Evolutionary conservation across 345 rosid species (phyloP), one percentile per base, ranked within the genome.

Genomic region (rapeseed (Brassica napus)): DNA sequence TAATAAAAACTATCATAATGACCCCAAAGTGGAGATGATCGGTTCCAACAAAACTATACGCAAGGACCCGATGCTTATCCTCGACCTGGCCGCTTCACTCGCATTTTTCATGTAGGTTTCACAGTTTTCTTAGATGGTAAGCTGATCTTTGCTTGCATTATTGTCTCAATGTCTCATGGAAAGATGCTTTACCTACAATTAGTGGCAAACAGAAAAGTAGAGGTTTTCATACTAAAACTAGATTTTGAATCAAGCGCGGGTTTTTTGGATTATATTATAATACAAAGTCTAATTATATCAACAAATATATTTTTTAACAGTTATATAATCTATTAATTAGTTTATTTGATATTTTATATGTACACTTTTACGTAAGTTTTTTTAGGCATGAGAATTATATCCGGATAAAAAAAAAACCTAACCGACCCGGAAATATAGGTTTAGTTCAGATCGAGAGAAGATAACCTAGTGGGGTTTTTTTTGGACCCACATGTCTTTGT

Each of bases 91-190:
- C 61, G 83, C 91, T 57, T 82, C 80, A 31, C 79, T 87, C 37
- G 86, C 93, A 2, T 83, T 86, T 77, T 82, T 89, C 72, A 89
- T 89, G 93, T 90, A 89, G 73, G 93, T 89, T 79, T 83, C 90
- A 21, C 86, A 87, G 82, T 78, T 89, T 61, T 87, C 91, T 12
- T 89, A 89, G 57, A 89, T 89, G 93, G 93, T 87, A 70, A 82
- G 88, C 76, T 77, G 65, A 30, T 65, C 4, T 60, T 54, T 76
- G 7, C 61, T 35, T 62, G 14, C 71, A 57, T 16, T 23, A 24
- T 42, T 24, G 26, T 24, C 26, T 24, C 26, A 24, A 24, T 67
- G 42, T 61, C 39, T 49, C 67, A 54, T 10, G 12, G 15, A 35
- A 28, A 58, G 15, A 49, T 14, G 64, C 31, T 71, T 54, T 24